Percentiles rank a stretch among this genome's conserved stretches.
Conservation (phyloP, 148 eudicot genomes). For the Chenopodium suecicum region DNA sequence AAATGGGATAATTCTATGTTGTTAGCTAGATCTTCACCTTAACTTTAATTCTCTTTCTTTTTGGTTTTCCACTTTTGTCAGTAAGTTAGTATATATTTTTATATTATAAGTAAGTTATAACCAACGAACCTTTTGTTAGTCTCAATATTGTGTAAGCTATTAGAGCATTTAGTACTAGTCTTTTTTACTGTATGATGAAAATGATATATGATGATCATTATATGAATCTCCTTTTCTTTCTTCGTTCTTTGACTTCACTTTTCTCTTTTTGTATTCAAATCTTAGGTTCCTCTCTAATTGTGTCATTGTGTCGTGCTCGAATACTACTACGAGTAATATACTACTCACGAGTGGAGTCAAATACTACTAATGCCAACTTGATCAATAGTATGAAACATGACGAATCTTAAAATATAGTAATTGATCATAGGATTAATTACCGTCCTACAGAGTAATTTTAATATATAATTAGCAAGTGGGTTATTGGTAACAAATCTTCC, state of each 20-base stretch:
- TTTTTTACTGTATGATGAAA: constrained; percentile 27
- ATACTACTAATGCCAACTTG: too few species aligned
- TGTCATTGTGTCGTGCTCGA: too few species aligned
- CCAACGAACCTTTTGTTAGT: constrained; percentile 17
- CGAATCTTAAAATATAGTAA: too few species aligned
- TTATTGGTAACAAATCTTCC: neutral
- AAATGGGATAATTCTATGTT: constrained; percentile 48
- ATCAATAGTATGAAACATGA: too few species aligned
- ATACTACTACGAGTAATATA: too few species aligned
- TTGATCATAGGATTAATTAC: too few species aligned
- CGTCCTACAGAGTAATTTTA: neutral
- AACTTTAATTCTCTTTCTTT: constrained; percentile 12
- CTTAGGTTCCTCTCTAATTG: neutral
- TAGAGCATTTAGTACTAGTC: constrained; percentile 9
- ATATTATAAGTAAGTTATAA: neutral
- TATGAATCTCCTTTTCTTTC: constrained; percentile 16
- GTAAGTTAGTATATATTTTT: constrained; percentile 1
- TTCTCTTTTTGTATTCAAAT: constrained; percentile 1
- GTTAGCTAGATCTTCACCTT: neutral
- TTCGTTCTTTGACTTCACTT: constrained; percentile 26
- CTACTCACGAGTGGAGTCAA: too few species aligned
- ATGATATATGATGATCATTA: constrained; percentile 27
- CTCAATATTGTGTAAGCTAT: constrained; percentile 17
- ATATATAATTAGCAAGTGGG: neutral
- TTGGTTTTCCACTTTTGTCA: constrained; percentile 22